Conservation (phyloP, 2,329 filamentous ascomycete species). For the Tolypocladium guangdongense region DNA sequence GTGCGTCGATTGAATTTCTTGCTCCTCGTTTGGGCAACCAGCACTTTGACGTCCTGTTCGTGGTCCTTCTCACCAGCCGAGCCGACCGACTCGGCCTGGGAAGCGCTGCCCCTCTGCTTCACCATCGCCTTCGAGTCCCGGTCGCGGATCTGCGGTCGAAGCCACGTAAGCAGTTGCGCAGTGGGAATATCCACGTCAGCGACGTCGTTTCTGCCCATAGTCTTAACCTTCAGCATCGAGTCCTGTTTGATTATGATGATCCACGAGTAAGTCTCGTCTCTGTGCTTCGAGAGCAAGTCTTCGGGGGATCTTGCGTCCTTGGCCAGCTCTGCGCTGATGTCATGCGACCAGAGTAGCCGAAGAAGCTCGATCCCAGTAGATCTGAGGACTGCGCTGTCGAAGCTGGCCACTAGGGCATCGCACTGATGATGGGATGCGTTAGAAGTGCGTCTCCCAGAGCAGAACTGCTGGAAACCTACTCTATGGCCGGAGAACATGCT, state of each 20-base stretch:
- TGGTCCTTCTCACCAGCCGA: slow-evolving; percentile 22
- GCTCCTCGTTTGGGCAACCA: slow-evolving; percentile 69
- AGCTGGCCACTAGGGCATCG: slow-evolving; percentile 82
- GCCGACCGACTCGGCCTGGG: slow-evolving; percentile 17
- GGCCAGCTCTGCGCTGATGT: slow-evolving; percentile 81
- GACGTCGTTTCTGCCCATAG: slow-evolving; percentile 62
- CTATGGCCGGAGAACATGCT: slow-evolving; percentile 51
- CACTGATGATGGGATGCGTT: slow-evolving; percentile 39
- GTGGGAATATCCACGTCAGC: slow-evolving; percentile 65
- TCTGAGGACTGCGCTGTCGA: slow-evolving; percentile 66
- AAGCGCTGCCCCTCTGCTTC: slow-evolving; percentile 24
- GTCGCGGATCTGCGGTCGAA: slow-evolving; percentile 73
- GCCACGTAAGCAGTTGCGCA: slow-evolving; percentile 64
- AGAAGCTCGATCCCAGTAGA: slow-evolving; percentile 68
- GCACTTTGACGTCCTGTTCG: slow-evolving; percentile 71
- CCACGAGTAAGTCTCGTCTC: slow-evolving; percentile 73
- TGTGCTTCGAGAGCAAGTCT: slow-evolving; percentile 65
- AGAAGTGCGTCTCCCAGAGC: background rate
- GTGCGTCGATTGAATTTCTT: slow-evolving; percentile 86
- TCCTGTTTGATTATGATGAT: slow-evolving; percentile 79
- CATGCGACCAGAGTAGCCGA: slow-evolving; percentile 67
- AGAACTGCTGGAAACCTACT: slow-evolving; percentile 31
- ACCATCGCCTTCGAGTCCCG: slow-evolving; percentile 52
- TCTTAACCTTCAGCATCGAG: slow-evolving; percentile 68
- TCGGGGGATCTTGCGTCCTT: slow-evolving; percentile 69